phyloP scores from a whole-genome alignment of 1,284 basidiomycete genomes.

The Marasmius fiardii region DNA sequence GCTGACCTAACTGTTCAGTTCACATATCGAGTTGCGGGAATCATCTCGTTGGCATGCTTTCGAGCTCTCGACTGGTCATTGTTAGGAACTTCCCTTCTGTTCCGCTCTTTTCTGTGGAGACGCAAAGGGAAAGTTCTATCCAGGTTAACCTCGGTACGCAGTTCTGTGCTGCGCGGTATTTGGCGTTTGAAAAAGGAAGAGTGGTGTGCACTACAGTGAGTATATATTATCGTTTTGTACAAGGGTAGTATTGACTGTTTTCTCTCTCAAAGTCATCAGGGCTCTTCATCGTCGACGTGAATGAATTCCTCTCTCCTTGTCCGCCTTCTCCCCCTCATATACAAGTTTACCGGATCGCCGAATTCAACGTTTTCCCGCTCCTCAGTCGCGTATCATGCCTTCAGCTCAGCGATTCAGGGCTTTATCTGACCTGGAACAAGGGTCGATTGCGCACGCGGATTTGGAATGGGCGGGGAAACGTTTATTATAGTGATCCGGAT shows the following conservation, averaged over 20 bases:
- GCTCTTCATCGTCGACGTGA: slow-evolving; percentile 36
- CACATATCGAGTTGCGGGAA: slow-evolving; percentile 58
- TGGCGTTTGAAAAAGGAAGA: slow-evolving; percentile 49
- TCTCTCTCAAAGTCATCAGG: slow-evolving; percentile 38
- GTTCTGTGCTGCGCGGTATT: slow-evolving; percentile 37
- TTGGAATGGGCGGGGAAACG: background rate
- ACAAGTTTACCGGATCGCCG: slow-evolving; percentile 30
- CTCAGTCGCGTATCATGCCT: slow-evolving; percentile 46
- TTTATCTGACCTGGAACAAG: slow-evolving; percentile 49
- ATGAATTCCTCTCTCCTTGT: background rate
- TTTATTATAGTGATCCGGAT: too few relatives aligned
- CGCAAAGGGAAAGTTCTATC: slow-evolving; percentile 25
- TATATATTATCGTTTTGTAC: background rate
- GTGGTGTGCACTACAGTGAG: slow-evolving; percentile 27
- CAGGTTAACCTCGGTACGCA: slow-evolving; percentile 41
- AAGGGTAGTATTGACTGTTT: background rate
- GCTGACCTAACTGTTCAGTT: slow-evolving; percentile 30
- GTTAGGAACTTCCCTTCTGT: slow-evolving; percentile 48
- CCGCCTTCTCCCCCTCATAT: slow-evolving; percentile 18
- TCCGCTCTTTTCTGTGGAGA: slow-evolving; percentile 27
- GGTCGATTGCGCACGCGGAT: background rate
- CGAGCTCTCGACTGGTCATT: slow-evolving; percentile 43
- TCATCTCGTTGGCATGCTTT: slow-evolving; percentile 48
- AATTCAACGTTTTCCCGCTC: slow-evolving; percentile 31
- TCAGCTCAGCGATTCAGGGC: slow-evolving; percentile 51